phyloP scores from a whole-genome alignment of 208 protist species.

The Acanthamoeba lenticulata region DNA sequence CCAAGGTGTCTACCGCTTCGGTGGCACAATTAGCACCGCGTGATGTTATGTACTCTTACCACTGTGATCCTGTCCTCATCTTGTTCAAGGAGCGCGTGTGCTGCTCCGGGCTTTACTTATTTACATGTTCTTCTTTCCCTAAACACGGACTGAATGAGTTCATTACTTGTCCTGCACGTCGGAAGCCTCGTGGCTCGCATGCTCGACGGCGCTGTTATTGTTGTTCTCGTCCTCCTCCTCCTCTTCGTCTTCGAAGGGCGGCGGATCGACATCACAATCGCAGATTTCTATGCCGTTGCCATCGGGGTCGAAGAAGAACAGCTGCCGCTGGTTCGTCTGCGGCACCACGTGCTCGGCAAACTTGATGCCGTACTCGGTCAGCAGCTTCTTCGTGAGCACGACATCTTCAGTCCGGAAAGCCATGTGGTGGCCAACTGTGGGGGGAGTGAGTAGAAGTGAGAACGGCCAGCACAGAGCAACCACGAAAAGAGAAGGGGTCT shows the following conservation, averaged over 20 bases:
- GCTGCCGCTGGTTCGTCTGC: constrained; percentile 11
- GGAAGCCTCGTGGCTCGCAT: neutral
- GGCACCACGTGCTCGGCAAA: neutral
- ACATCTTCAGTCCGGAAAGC: neutral
- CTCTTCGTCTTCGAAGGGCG: neutral
- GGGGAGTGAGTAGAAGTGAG: neutral
- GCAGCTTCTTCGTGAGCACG: neutral
- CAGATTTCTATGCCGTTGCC: constrained; percentile 17
- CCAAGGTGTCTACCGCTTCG: neutral
- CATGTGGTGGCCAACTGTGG: constrained; percentile 21
- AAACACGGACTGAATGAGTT: too few species aligned
- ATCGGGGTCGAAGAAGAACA: constrained; percentile 43
- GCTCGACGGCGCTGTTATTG: neutral
- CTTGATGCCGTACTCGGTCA: constrained; percentile 4
- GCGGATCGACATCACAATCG: constrained; percentile 9
- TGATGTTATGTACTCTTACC: neutral
- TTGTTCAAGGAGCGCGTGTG: too few species aligned
- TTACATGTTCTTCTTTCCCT: too few species aligned
- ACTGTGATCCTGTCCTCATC: neutral
- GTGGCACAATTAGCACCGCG: neutral
- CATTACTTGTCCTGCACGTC: neutral
- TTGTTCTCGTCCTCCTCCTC: neutral
- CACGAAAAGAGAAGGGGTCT: neutral
- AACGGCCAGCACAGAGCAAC: neutral
- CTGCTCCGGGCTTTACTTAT: too few species aligned